Percentiles rank a stretch among this genome's conserved stretches.
phyloP scores from a whole-genome alignment of 1,284 basidiomycete genomes.

The Ustilago curta region DNA sequence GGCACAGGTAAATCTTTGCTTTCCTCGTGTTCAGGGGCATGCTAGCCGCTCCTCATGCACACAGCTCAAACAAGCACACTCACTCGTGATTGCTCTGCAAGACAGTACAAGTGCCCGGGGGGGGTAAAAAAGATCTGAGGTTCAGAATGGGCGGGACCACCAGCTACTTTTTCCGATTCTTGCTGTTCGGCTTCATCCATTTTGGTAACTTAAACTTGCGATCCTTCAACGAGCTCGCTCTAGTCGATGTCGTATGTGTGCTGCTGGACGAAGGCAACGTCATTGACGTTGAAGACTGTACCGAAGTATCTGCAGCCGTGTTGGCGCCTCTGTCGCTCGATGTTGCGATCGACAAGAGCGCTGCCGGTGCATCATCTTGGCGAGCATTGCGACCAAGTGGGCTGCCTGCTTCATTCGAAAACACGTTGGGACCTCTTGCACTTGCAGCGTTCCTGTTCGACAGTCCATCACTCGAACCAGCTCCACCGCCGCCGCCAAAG shows the following conservation, averaged over 20 bases:
- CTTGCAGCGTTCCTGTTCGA: constrained; percentile 1
- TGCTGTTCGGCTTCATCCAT: constrained; percentile 37
- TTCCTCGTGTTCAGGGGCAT: no score
- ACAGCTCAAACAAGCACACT: no score
- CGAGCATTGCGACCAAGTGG: constrained; percentile 21
- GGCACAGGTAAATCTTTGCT: no score
- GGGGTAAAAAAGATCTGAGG: not conserved
- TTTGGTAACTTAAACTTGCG: constrained; percentile 43
- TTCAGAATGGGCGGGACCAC: not conserved
- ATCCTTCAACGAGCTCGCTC: constrained; percentile 20
- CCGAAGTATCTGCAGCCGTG: constrained; percentile 8
- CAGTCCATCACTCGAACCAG: not conserved
- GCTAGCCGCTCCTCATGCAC: no score
- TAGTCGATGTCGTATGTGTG: constrained; percentile 24
- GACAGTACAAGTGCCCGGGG: no score
- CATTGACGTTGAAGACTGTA: constrained; percentile 21
- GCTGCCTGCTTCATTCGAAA: constrained; percentile 40
- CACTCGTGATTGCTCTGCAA: no score
- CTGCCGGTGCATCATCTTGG: constrained; percentile 5
- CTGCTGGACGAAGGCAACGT: constrained; percentile 31
- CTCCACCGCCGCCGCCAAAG: constrained; percentile 26
- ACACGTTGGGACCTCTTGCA: constrained; percentile 16
- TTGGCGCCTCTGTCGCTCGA: not conserved
- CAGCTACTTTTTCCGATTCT: constrained; percentile 12
- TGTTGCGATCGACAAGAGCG: constrained; percentile 13